Conservation (phyloP, 805 yeast species). For the Ogataea thermomethanolica region DNA sequence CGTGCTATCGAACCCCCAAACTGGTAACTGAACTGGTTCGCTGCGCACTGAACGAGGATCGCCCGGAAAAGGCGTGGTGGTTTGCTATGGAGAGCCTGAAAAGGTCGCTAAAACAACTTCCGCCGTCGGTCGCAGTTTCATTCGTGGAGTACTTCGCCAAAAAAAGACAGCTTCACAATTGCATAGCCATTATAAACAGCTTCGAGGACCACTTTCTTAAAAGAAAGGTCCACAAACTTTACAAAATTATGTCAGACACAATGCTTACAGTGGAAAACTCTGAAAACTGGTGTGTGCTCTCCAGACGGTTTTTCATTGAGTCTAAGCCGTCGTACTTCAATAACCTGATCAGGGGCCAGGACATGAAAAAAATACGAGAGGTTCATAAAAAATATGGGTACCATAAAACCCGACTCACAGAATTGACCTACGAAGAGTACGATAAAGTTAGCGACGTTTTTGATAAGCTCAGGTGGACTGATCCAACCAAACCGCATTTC, state of each 20-base stretch:
- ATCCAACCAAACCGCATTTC: slow-evolving; percentile 11
- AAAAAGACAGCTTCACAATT: slow-evolving; percentile 18
- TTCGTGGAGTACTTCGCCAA: slow-evolving; percentile 18
- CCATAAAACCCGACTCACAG: background rate
- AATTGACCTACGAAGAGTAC: slow-evolving; percentile 12
- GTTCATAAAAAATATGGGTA: slow-evolving; percentile 12
- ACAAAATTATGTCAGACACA: slow-evolving; percentile 11
- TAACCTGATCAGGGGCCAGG: slow-evolving; percentile 4
- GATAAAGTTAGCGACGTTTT: slow-evolving; percentile 8
- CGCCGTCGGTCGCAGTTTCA: slow-evolving; percentile 5
- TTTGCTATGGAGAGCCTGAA: slow-evolving; percentile 5
- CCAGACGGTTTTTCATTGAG: slow-evolving; percentile 21
- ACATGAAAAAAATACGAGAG: background rate
- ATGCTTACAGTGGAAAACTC: slow-evolving; percentile 12
- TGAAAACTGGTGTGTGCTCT: slow-evolving; percentile 20
- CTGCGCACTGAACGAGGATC: slow-evolving; percentile 7
- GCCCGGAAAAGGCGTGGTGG: slow-evolving; percentile 16
- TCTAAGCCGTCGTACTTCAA: slow-evolving; percentile 7
- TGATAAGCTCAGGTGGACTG: slow-evolving; percentile 14
- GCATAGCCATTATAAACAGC: slow-evolving; percentile 22
- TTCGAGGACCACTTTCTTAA: slow-evolving; percentile 9
- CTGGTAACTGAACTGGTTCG: slow-evolving; percentile 13
- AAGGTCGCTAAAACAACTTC: slow-evolving; percentile 2
- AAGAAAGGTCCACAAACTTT: slow-evolving; percentile 16
- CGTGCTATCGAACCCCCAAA: slow-evolving; percentile 2